Evolutionary conservation across 2,329 filamentous ascomycete genomes (phyloP), one percentile per base, ranked within the genome.

Genomic region (Fusarium napiforme): DNA sequence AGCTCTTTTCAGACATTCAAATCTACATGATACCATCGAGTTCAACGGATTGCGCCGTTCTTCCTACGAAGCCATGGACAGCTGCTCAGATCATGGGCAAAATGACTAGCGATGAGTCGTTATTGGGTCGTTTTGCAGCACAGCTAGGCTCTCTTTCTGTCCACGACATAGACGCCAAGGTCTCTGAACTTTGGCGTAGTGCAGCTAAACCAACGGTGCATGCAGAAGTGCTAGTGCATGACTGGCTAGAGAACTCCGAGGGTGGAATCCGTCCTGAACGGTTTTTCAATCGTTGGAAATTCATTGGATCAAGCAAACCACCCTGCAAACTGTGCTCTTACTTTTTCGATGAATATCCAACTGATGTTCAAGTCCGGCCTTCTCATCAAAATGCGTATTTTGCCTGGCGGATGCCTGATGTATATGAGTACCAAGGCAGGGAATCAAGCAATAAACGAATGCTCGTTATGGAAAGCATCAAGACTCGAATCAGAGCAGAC

Each of bases 291-390:
- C 43, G 56, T 49, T 59, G 56, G 56, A 59, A 59, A 45, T 59
- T 59, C 42, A 59, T 59, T n/a, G 56, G 56, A 28, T 37, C 56
- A 28, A 59, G 56, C 56, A 59, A 59, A 49, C 56, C 56, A 18
- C 56, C 56, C 11, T 59, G 56, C 56, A 39, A 59, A 28, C 21
- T 59, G 15, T 59, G 56, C 14, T 59, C 56, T 18, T 59, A 59
- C 9, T 59, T 59, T 47, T 59, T 59, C 15, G 56, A 59, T 30
- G 56, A 59, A 26, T 37, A 59, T 19, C 56, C 56, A 12, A 47
- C 42, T 8, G 56, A 59, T 19, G 56, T 59, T 21, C 42, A 59
- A 47, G 56, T 59, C 28, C 56, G 56, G 16, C 39, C 56, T 7
- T 59, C 56, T 14, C 56, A 59, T 36, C 56, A 59, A 6, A 59